These are phyloP conservation scores for Candida rishiriensis DNA, from an alignment of 805 yeast genomes.

Conservation along the genomic window DNA sequence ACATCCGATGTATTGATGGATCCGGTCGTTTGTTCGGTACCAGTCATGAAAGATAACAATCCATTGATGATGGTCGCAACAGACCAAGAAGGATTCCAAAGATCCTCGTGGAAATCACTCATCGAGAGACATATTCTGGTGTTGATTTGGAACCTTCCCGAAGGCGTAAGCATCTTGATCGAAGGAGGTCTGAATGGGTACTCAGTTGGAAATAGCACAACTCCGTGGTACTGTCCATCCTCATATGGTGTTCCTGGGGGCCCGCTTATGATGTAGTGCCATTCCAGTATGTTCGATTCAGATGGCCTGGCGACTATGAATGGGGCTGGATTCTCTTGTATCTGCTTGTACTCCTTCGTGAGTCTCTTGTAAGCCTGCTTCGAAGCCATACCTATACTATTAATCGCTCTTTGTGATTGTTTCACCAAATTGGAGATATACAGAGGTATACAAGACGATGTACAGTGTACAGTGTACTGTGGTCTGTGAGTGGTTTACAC, in stretches of 20 bases:
- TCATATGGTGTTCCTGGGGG: conserved; percentile 87
- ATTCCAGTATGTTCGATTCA: conserved; percentile 81
- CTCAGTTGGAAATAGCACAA: conserved; percentile 75
- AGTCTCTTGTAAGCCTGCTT: conserved; percentile 40
- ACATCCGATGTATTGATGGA: conserved; percentile 62
- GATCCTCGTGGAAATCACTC: conserved; percentile 91
- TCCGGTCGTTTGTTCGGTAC: conserved; percentile 81
- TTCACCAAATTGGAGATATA: no score
- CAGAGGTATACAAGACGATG: no score
- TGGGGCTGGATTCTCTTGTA: conserved; percentile 80
- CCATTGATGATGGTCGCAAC: conserved; percentile 87
- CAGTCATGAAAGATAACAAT: conserved; percentile 85
- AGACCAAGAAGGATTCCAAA: conserved; percentile 97
- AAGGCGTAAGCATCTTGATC: conserved; percentile 84
- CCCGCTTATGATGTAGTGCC: conserved; percentile 92
- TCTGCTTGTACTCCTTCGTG: conserved; percentile 74
- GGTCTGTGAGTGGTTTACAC: no score
- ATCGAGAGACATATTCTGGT: conserved; percentile 83
- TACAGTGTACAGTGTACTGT: no score
- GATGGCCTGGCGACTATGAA: conserved; percentile 80
- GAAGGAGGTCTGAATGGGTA: conserved; percentile 93
- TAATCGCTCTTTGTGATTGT: background rate
- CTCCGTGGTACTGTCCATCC: conserved; percentile 86
- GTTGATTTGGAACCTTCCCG: conserved; percentile 79
- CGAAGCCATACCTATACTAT: conserved; percentile 21